Evolutionary conservation across 345 rosid species (phyloP).

Genomic region (Corymbia maculata): DNA sequence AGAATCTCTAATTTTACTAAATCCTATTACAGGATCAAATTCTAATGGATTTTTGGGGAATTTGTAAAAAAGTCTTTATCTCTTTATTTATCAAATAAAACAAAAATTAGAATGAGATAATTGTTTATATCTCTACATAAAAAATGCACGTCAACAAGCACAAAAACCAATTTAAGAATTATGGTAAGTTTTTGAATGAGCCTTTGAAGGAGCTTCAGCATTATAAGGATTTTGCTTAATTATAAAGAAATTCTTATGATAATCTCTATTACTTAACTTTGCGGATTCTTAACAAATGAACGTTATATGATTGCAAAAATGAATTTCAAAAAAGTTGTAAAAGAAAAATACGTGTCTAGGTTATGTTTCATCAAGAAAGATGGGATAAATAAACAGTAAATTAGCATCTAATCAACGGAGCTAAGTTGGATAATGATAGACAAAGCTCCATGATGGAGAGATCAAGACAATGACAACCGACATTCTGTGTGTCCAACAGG

Average conservation of each 20-base stretch:
- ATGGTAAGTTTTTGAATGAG: neutral
- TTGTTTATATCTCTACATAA: too few relatives aligned
- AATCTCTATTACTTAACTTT: too few relatives aligned
- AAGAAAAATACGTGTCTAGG: fast-evolving
- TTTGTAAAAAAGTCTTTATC: too few relatives aligned
- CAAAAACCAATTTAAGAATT: neutral
- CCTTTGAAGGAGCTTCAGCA: neutral
- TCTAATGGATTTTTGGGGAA: too few relatives aligned
- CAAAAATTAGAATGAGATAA: neutral
- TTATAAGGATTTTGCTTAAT: too few relatives aligned
- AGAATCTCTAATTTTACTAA: neutral
- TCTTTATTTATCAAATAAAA: too few relatives aligned
- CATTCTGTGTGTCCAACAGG: neutral
- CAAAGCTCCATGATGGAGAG: neutral
- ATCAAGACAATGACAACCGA: neutral
- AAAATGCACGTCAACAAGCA: neutral
- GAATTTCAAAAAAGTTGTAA: neutral
- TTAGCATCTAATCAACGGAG: neutral
- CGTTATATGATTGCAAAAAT: neutral
- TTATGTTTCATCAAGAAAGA: neutral
- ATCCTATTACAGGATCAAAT: fast-evolving
- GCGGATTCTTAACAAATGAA: neutral
- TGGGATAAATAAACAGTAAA: too few relatives aligned
- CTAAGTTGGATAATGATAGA: neutral
- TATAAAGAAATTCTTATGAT: too few relatives aligned